Evolutionary conservation across 2,329 filamentous ascomycete species (phyloP).

Genomic region (Botrytis fragariae): DNA sequence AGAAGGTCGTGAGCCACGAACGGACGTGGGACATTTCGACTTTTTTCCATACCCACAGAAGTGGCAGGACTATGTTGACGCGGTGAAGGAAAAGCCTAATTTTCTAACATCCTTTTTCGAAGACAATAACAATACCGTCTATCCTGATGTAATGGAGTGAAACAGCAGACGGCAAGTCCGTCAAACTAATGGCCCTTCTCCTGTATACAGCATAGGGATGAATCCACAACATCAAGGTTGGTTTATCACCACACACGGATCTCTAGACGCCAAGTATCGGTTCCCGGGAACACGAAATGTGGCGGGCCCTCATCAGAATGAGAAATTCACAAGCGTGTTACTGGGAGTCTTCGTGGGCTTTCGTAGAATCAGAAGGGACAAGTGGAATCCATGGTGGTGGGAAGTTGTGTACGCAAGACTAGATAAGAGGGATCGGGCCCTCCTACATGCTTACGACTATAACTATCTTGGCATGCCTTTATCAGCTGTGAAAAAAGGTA

Average conservation of each 20-base stretch:
- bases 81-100: neutral
- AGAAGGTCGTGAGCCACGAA: neutral
- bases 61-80: neutral
- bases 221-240: neutral
- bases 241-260: neutral
- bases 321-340: neutral
- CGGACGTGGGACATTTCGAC: neutral
- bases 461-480: neutral
- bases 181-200: neutral
- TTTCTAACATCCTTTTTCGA: neutral
- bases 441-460: neutral
- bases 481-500: neutral
- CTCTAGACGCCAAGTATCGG: neutral
- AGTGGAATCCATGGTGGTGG: neutral
- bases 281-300: neutral
- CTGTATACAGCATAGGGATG: neutral
- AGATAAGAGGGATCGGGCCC: neutral
- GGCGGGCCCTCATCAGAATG: neutral
- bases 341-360: neutral
- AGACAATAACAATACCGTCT: neutral
- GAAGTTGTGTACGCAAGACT: neutral
- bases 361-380: neutral
- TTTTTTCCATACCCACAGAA: neutral
- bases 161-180: rapidly evolving
- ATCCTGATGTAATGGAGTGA: neutral